Base-by-base conservation (phyloP, 805 yeast genomes). In the Torulaspora maleeae region DNA sequence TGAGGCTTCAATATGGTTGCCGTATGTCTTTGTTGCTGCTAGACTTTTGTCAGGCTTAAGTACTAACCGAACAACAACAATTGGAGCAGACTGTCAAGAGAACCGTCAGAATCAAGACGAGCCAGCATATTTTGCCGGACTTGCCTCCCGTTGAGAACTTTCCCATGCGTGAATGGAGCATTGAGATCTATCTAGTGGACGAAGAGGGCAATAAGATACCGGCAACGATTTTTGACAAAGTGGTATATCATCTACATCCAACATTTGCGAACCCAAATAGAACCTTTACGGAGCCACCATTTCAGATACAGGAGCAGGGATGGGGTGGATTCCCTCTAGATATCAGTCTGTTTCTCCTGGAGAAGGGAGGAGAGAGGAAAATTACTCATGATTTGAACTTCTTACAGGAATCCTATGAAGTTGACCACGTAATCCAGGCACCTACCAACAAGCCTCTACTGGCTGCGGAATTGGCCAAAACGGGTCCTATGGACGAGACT, bases 281-380 rank as follows among this genome's bases (percentile, higher is more conserved):
- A 64, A 74, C 83, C 10, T 65, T 88, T 61, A 86, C 85, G 60
- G 82, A 82, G 59, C 78, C 85, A 8, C 99, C 99, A 9, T 91
- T 90, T 69, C 77, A 70, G 60, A 83, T 91, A 46, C 86, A 80
- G 59, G 99, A 91, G 66, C 83, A 87, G 70, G 99, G 99, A 41
- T 91, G 99, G 98, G 99, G 98, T 64, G 98, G 91, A 55, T 91
- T 91, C 60, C 96, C 90, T 61, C 76, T 93, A 63, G 86, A 86
- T 30, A 82, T 93, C 49, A 75, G 85, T 27, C 72, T 90, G 35
- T 84, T 84, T 50, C 70, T 86, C 36, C 75, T 83, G 15, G 98
- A 95, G 49, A 86, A 84, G 61, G 85, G 83, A 44, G 98, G 98
- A 39, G 97, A 90, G 65, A 77, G 84, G 50, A 86, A 86, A 61